These are phyloP conservation scores for Calonectria crousiana DNA, from an alignment of 2,329 filamentous ascomycete genomes.

Conservation along the genomic window DNA sequence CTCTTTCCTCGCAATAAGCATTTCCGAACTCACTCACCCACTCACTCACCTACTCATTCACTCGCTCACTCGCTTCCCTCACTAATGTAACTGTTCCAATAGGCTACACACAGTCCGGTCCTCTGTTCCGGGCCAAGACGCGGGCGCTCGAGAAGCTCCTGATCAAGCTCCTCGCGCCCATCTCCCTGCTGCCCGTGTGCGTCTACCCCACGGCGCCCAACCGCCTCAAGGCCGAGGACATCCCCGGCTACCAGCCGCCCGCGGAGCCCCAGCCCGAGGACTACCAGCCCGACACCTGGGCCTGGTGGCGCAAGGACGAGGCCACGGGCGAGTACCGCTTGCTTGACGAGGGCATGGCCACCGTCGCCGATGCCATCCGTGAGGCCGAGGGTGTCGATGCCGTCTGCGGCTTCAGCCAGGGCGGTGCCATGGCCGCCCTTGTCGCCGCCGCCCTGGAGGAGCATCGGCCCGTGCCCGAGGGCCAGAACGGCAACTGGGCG, in stretches of 20 bases:
- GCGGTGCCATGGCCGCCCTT: conserved; percentile 78
- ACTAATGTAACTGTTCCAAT: conserved; percentile 21
- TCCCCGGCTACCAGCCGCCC: conserved; percentile 73
- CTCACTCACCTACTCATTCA: no score
- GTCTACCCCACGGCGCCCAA: conserved; percentile 78
- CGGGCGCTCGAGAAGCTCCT: conserved; percentile 87
- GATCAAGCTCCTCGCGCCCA: conserved; percentile 75
- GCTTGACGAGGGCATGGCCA: conserved; percentile 75
- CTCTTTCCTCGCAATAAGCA: not conserved
- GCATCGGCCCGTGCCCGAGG: conserved; percentile 42
- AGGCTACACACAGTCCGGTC: conserved; percentile 92
- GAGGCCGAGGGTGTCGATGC: conserved; percentile 79
- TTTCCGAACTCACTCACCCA: not conserved
- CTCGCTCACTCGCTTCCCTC: conserved; percentile 20
- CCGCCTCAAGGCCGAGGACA: conserved; percentile 72
- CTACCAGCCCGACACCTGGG: conserved; percentile 76
- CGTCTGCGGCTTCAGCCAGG: conserved; percentile 86
- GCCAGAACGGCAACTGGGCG: conserved; percentile 56
- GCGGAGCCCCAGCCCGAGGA: conserved; percentile 57
- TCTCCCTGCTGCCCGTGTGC: conserved; percentile 66
- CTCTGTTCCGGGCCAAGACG: conserved; percentile 88
- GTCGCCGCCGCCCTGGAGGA: conserved; percentile 79
- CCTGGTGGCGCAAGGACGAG: conserved; percentile 84
- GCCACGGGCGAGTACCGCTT: conserved; percentile 73
- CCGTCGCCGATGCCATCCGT: conserved; percentile 71